Percentiles rank a stretch among this genome's conserved stretches.
phyloP scores from a whole-genome alignment of 1,139 yeast genomes.

The Hansenula lynferdii region DNA sequence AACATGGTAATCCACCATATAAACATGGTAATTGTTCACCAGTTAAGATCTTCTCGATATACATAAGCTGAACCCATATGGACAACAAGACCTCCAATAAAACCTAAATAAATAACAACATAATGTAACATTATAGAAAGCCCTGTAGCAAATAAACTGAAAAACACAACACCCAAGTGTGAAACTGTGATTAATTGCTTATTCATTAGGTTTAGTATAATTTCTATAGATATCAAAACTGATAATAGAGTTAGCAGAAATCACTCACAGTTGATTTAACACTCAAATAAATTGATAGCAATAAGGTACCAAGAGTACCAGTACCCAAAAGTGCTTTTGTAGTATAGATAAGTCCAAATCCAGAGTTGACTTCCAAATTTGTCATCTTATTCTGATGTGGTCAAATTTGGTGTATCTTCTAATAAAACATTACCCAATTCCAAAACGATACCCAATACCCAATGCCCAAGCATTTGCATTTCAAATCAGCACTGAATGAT shows the following conservation, averaged over 20 bases:
- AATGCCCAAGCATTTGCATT: slow-evolving; percentile 30
- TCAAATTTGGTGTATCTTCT: slow-evolving; percentile 41
- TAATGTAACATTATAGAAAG: slow-evolving; percentile 47
- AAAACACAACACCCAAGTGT: slow-evolving; percentile 38
- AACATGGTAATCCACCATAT: slow-evolving; percentile 30
- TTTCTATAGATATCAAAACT: slow-evolving; percentile 46
- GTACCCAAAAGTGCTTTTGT: slow-evolving; percentile 44
- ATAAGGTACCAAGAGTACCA: slow-evolving; percentile 43
- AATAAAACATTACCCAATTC: slow-evolving; percentile 33
- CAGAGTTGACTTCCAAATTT: slow-evolving; percentile 39
- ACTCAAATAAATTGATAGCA: slow-evolving; percentile 44
- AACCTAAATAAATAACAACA: slow-evolving; percentile 45
- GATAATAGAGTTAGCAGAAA: slow-evolving; percentile 44
- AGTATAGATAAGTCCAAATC: slow-evolving; percentile 46
- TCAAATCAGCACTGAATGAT: slow-evolving; percentile 31
- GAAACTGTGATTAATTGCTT: slow-evolving; percentile 39
- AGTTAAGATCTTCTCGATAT: slow-evolving; percentile 22
- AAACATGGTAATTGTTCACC: slow-evolving; percentile 33
- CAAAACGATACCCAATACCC: slow-evolving; percentile 34
- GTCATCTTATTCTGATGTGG: slow-evolving; percentile 41
- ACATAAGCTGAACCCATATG: slow-evolving; percentile 33
- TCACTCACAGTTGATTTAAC: slow-evolving; percentile 47
- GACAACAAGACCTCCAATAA: slow-evolving; percentile 40
- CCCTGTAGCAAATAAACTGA: slow-evolving; percentile 43
- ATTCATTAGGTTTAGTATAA: slow-evolving; percentile 41